Conservation (phyloP, 495 filamentous ascomycete species). For the Penicillium steckii region DNA sequence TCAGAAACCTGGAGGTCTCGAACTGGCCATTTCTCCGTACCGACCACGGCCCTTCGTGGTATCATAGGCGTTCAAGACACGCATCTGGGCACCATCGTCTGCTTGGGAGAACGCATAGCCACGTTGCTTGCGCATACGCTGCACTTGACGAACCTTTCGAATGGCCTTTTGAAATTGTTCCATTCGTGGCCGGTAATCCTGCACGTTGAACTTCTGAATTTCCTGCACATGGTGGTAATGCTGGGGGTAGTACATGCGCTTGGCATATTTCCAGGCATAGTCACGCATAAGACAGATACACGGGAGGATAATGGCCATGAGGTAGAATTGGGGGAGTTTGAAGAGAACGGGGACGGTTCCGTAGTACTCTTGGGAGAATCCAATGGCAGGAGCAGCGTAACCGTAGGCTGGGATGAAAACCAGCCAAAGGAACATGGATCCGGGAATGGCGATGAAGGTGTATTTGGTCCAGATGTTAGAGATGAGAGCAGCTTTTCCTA, state of each 20-base stretch:
- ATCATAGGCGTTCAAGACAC: slow-evolving; percentile 95
- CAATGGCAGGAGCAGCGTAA: slow-evolving; percentile 82
- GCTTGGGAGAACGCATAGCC: slow-evolving; percentile 98
- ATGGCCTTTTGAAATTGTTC: slow-evolving; percentile 99
- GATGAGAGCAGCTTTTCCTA: slow-evolving; percentile 92
- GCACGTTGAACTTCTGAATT: slow-evolving; percentile 99
- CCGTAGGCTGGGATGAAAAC: slow-evolving; percentile 86
- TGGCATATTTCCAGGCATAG: slow-evolving; percentile 80
- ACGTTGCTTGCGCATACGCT: slow-evolving; percentile 98
- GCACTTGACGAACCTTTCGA: slow-evolving; percentile 95
- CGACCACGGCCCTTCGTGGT: slow-evolving; percentile 87
- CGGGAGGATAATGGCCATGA: slow-evolving; percentile 79
- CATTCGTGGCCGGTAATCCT: slow-evolving; percentile 98
- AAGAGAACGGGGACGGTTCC: slow-evolving; percentile 82
- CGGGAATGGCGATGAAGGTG: slow-evolving; percentile 91
- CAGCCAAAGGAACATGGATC: slow-evolving; percentile 89
- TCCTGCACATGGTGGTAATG: slow-evolving; percentile 98
- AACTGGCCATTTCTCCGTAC: slow-evolving; percentile 95
- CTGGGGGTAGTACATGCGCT: slow-evolving; percentile 95
- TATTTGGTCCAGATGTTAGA: slow-evolving; percentile 99
- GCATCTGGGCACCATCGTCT: slow-evolving; percentile 78
- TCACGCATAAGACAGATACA: slow-evolving; percentile 84
- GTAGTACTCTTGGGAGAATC: slow-evolving; percentile 80
- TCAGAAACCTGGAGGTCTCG: slow-evolving; percentile 44
- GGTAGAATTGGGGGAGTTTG: slow-evolving; percentile 81